Evolutionary conservation across 2,329 filamentous ascomycete genomes (phyloP).

Genomic region (Fusarium haematococcum): DNA sequence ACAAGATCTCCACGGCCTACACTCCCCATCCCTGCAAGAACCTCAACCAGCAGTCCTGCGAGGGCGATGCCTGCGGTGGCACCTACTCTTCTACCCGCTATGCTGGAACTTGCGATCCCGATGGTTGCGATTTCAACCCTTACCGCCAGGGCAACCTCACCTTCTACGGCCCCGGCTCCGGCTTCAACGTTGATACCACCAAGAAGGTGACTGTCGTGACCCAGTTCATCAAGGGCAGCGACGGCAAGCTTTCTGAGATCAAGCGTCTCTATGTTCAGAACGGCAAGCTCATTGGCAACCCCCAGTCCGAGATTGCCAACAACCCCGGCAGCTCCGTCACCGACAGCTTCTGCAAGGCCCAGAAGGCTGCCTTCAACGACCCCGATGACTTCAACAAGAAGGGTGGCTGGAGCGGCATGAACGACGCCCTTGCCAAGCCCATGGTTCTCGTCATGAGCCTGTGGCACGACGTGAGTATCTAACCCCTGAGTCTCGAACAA

Average conservation of each 20-base stretch:
- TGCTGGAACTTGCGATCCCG: conserved; percentile 72
- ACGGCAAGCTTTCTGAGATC: conserved; percentile 69
- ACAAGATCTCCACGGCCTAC: conserved; percentile 71
- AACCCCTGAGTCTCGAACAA: not conserved
- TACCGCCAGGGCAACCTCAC: conserved; percentile 73
- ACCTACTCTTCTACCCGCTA: conserved; percentile 67
- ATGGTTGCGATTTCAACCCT: conserved; percentile 78
- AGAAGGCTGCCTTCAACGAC: conserved; percentile 70
- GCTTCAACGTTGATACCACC: conserved; percentile 68
- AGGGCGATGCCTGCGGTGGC: conserved; percentile 63
- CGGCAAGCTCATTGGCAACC: conserved; percentile 68
- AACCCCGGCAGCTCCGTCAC: conserved; percentile 64
- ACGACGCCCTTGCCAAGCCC: conserved; percentile 53
- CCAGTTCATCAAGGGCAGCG: conserved; percentile 65
- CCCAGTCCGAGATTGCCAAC: conserved; percentile 54
- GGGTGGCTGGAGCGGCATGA: conserved; percentile 71
- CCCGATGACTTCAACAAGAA: conserved; percentile 63
- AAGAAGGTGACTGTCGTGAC: conserved; percentile 74
- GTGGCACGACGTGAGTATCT: conserved; percentile 68
- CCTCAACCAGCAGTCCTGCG: conserved; percentile 63
- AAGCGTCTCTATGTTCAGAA: conserved; percentile 75
- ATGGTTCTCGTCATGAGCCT: conserved; percentile 64
- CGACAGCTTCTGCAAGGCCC: conserved; percentile 66
- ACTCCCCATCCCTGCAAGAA: conserved; percentile 74
- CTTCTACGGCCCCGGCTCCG: conserved; percentile 70